Conservation (phyloP, 1,139 yeast species). For the Scheffersomyces cryptocercus region DNA sequence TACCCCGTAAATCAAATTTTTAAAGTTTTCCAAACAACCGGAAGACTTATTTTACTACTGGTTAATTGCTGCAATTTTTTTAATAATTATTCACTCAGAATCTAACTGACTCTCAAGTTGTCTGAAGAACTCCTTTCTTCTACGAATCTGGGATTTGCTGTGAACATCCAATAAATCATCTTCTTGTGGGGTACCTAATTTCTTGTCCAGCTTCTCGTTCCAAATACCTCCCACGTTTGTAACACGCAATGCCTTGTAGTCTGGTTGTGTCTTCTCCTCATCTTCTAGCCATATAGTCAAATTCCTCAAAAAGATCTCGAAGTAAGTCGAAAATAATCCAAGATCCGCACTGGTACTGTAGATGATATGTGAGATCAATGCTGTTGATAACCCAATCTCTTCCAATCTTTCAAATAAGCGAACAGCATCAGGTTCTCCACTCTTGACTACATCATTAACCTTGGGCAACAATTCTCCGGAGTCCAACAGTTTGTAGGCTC, state of each 20-base stretch:
- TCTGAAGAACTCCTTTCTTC: conserved; percentile 24
- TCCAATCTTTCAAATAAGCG: conserved; percentile 17
- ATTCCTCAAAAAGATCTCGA: not conserved
- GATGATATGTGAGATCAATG: conserved; percentile 29
- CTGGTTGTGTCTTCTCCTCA: not conserved
- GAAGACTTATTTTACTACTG: no score
- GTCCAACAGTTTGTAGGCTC: conserved; percentile 2
- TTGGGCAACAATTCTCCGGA: conserved; percentile 5
- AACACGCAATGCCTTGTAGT: conserved; percentile 4
- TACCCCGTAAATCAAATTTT: no score
- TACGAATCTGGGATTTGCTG: conserved; percentile 17
- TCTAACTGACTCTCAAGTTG: no score
- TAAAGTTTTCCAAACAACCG: no score
- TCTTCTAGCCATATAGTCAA: no score
- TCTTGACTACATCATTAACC: conserved; percentile 3
- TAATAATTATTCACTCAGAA: no score
- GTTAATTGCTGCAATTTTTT: no score
- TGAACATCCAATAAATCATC: conserved; percentile 21
- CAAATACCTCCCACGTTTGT: conserved; percentile 26
- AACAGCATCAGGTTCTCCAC: conserved; percentile 6
- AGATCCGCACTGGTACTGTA: conserved; percentile 26
- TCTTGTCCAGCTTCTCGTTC: conserved; percentile 25
- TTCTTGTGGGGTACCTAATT: conserved; percentile 16
- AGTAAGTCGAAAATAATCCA: conserved; percentile 6
- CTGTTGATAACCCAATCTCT: conserved; percentile 25